Conservation (phyloP, 2,329 filamentous ascomycete genomes). For the Cladophialophora exuberans region DNA sequence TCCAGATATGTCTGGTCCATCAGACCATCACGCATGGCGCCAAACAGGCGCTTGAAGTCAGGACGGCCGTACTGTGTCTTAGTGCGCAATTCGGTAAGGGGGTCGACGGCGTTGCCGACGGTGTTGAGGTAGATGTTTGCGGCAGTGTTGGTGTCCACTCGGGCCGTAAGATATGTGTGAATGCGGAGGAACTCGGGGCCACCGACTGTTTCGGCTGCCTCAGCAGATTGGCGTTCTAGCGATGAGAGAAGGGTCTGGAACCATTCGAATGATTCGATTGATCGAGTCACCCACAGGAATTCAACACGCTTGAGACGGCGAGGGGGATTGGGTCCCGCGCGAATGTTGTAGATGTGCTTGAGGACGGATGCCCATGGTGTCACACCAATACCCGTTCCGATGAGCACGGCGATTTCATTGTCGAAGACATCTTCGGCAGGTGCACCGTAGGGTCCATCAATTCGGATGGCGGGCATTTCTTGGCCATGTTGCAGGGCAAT, state of each 20-base stretch:
- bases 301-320: slow-evolving; percentile 89
- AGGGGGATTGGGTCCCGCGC: slow-evolving; percentile 85
- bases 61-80: slow-evolving; percentile 94
- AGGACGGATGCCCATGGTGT: slow-evolving; percentile 86
- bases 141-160: slow-evolving; percentile 85
- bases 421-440: slow-evolving; percentile 98
- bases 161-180: slow-evolving; percentile 96
- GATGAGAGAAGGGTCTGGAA: slow-evolving; percentile 93
- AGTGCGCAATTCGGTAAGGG: slow-evolving; percentile 85
- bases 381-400: slow-evolving; percentile 80
- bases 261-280: slow-evolving; percentile 96
- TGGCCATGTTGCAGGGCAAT: slow-evolving; percentile 92
- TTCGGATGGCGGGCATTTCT: slow-evolving; percentile 83
- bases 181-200: slow-evolving; percentile 86
- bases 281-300: slow-evolving; percentile 98
- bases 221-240: slow-evolving; percentile 82
- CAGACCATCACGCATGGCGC: slow-evolving; percentile 85
- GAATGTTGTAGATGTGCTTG: slow-evolving; percentile 98
- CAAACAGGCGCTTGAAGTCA: slow-evolving; percentile 80
- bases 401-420: slow-evolving; percentile 78
- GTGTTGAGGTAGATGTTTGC: slow-evolving; percentile 98
- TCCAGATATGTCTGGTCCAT: slow-evolving; percentile 81
- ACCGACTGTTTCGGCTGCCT: slow-evolving; percentile 61
- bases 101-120: slow-evolving; percentile 84
- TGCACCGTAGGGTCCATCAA: slow-evolving; percentile 95